Base-by-base conservation (phyloP, 2,329 filamentous ascomycete species). In the Penicillium italicum region DNA sequence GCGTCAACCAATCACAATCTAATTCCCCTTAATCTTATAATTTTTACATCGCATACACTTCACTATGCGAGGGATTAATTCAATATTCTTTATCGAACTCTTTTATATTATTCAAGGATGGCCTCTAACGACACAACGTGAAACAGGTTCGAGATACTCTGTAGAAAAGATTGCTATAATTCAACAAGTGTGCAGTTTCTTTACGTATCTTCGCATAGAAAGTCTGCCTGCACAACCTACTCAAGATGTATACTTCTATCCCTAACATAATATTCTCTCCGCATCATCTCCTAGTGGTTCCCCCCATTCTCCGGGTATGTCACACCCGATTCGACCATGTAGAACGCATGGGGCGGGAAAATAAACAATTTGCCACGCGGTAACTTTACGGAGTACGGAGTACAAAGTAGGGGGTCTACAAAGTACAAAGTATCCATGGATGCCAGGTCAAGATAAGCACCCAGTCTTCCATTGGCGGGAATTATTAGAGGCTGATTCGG, bases 361-460 rank as follows among this genome's bases (percentile, higher is more conserved):
- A 34, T 31, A 42, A 47, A 37, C 31, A n/a, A 33, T 22, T 37
- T 22, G 53, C 60, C 60, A 63, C 55, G 55, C 57, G 57, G 52
- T 53, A 38, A 24, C 24, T 24, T 5, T 28, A 9, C 26, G 26
- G 26, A 28, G 26, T 22, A 4, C 40, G 26, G 26, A 28, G 26
- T 22, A 4, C 40, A 26, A 28, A 3, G 22, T 26, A 34, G 50
- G 40, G 50, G 33, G 20, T 41, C 6, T 8, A n/a, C 4, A 20
- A 30, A 22, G 43, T n/a, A 33, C 10, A n/a, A n/a, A n/a, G n/a
- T n/a, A n/a, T n/a, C n/a, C n/a, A n/a, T n/a, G n/a, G n/a, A 26
- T 6, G n/a, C 9, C 45, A 58, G 61, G 57, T 22, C 42, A 16
- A 65, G 68, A 70, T 70, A 70, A 69, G 66, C 57, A 56, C 47